These are phyloP conservation scores for Lactifluus hygrophoroides DNA, from an alignment of 768 basidiomycete genomes.

Conservation along the genomic window DNA sequence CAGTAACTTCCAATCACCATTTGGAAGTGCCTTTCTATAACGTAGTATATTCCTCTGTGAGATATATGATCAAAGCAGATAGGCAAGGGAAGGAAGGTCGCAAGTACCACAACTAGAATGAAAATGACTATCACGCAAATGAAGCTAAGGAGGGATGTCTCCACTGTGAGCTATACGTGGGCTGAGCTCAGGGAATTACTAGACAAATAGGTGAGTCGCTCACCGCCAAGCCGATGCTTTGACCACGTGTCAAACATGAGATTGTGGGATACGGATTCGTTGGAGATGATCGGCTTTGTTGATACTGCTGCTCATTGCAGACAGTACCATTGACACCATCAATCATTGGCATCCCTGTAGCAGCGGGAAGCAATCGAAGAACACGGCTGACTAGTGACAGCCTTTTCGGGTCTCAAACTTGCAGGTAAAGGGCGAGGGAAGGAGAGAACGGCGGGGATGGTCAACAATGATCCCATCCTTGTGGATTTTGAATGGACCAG, in stretches of 20 bases:
- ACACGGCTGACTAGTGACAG: too few relatives aligned
- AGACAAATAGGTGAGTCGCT: neutral
- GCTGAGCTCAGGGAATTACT: neutral
- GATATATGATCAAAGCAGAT: neutral
- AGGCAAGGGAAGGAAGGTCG: neutral
- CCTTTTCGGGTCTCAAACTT: too few relatives aligned
- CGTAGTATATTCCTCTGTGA: constrained; percentile 12
- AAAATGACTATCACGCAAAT: neutral
- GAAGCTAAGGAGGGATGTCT: constrained; percentile 23
- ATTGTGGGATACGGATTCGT: neutral
- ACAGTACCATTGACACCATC: constrained; percentile 1
- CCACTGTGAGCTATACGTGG: constrained; percentile 27
- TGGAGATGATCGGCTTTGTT: neutral
- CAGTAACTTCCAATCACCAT: constrained; percentile 23
- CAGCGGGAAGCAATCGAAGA: too few relatives aligned
- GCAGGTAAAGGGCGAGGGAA: too few relatives aligned
- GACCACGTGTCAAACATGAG: constrained; percentile 27
- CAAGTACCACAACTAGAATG: constrained; percentile 5
- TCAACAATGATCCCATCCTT: too few relatives aligned
- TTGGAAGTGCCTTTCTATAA: neutral
- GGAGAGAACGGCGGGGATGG: too few relatives aligned
- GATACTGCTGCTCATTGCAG: neutral
- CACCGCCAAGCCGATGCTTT: constrained; percentile 33
- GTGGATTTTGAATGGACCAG: too few relatives aligned
- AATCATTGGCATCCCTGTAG: neutral